These are phyloP conservation scores for Lipomyces sp. DNA, from an alignment of 805 yeast genomes.

Conservation along the genomic window DNA sequence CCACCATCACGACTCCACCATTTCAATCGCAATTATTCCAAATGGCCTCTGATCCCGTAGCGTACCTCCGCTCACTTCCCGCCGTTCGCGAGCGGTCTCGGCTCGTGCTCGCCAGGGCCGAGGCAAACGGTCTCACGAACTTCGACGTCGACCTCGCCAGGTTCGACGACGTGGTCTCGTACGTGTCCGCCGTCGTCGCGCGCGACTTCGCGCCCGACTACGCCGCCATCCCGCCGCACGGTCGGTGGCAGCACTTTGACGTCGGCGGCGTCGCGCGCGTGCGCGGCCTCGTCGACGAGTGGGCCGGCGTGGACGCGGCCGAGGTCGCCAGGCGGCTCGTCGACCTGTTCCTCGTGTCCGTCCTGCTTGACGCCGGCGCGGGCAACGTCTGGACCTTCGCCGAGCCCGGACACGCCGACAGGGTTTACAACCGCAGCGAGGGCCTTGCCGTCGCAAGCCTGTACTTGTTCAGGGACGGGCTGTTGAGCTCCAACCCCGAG, in stretches of 20 bases:
- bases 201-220: constrained; percentile 48
- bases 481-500: constrained; percentile 41
- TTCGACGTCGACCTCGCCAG: constrained; percentile 47
- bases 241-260: constrained; percentile 65
- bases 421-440: constrained; percentile 51
- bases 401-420: constrained; percentile 40
- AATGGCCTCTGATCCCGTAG: constrained; percentile 2
- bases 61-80: constrained; percentile 47
- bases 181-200: constrained; percentile 45
- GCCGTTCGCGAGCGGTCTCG: constrained; percentile 55
- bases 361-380: constrained; percentile 65
- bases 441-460: constrained; percentile 62
- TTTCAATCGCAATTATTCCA: no score
- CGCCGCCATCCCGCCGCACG: constrained; percentile 57
- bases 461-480: constrained; percentile 52
- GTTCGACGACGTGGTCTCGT: constrained; percentile 46
- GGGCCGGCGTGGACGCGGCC: constrained; percentile 37
- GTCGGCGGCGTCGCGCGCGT: constrained; percentile 49
- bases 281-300: constrained; percentile 43
- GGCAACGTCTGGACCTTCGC: constrained; percentile 55
- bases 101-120: constrained; percentile 44
- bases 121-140: constrained; percentile 41
- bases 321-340: constrained; percentile 54
- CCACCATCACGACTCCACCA: background rate
- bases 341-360: constrained; percentile 59